Evolutionary conservation across 108 stramenopile genomes (phyloP).

Genomic region (Fistulifera pelliculosa): DNA sequence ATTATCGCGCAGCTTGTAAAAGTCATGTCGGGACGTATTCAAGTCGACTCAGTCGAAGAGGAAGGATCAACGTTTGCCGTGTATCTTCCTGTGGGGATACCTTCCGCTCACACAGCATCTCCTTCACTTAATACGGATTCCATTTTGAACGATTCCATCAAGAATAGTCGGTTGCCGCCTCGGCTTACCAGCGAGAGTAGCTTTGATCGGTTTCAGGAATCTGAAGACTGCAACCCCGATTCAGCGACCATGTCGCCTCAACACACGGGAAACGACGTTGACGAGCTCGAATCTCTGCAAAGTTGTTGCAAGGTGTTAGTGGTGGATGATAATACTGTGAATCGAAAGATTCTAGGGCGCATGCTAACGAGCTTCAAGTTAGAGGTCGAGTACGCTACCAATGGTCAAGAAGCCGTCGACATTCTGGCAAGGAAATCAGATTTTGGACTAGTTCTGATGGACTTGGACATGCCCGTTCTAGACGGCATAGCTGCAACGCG

Average conservation of each 20-base stretch:
- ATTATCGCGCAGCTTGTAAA: constrained; percentile 12
- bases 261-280: neutral
- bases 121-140: neutral
- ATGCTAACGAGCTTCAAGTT: constrained; percentile 17
- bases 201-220: neutral
- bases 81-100: constrained; percentile 4
- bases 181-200: too few species aligned
- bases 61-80: constrained; percentile 8
- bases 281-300: too few species aligned
- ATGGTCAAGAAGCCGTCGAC: constrained; percentile 44
- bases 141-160: neutral
- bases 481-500: constrained; percentile 54
- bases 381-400: constrained; percentile 14
- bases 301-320: constrained; percentile 17
- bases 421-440: constrained; percentile 8
- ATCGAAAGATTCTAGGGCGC: constrained; percentile 21
- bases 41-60: constrained; percentile 1
- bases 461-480: constrained; percentile 65
- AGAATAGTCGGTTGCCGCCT: too few species aligned
- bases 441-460: constrained; percentile 46
- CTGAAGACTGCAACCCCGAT: neutral
- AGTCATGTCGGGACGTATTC: constrained; percentile 24
- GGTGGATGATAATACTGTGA: constrained; percentile 39
- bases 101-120: neutral
- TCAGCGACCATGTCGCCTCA: neutral